These are phyloP conservation scores for Aspergillus haitiensis DNA, from an alignment of 495 filamentous ascomycete genomes.

Conservation along the genomic window DNA sequence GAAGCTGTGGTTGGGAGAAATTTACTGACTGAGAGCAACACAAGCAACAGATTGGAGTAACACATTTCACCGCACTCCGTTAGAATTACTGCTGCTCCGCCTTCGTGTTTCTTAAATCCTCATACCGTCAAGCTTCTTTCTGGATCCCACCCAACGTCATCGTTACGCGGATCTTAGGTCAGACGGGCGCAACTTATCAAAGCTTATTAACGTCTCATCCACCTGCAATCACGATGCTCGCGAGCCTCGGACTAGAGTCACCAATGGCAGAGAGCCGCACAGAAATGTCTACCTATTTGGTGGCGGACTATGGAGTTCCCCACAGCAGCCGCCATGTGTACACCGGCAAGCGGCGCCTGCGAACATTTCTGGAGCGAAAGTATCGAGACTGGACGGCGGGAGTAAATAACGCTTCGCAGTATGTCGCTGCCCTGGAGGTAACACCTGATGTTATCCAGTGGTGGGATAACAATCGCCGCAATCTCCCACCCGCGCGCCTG, in stretches of 20 bases:
- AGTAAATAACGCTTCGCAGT: neutral
- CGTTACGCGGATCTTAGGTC: neutral
- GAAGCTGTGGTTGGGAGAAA: no score
- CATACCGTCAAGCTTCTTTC: neutral
- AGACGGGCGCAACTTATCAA: neutral
- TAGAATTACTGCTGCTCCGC: neutral
- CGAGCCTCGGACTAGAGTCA: neutral
- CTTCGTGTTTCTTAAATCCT: neutral
- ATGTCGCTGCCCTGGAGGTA: neutral
- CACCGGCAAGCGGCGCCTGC: conserved; percentile 1
- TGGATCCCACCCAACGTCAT: neutral
- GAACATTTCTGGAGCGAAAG: neutral
- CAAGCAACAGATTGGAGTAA: neutral
- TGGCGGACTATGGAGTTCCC: neutral
- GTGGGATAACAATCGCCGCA: neutral
- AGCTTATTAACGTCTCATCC: neutral
- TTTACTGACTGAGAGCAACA: neutral
- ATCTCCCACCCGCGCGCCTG: conserved; percentile 1
- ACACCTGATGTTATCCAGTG: conserved; percentile 1
- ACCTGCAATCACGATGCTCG: neutral
- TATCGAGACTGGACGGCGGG: neutral
- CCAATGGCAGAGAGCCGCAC: neutral
- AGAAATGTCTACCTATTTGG: neutral
- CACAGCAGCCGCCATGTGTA: conserved; percentile 5
- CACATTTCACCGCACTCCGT: neutral